A percentile compares a stretch with the other conserved stretches of the same genome.
These are phyloP conservation scores for Debaryomyces subglobosus DNA, from an alignment of 1,139 yeast species.

Conservation along the genomic window DNA sequence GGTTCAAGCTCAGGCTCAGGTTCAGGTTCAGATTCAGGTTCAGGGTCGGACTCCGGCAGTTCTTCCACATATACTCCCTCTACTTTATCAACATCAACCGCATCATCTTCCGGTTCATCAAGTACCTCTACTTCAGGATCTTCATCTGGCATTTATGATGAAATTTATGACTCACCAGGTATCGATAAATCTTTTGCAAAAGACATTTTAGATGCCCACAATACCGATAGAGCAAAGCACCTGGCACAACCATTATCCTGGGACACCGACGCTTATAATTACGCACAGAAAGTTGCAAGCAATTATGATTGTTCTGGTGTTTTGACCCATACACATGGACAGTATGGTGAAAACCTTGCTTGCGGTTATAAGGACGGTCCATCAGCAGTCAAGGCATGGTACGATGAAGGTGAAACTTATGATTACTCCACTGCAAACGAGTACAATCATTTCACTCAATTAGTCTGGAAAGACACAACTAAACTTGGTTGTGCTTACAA, in stretches of 20 bases:
- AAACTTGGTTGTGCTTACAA: slow-evolving; percentile 69
- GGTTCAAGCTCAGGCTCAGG: slow-evolving; percentile 14
- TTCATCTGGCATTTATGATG: slow-evolving; percentile 16
- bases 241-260: slow-evolving; percentile 62
- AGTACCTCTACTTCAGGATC: slow-evolving; percentile 11
- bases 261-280: slow-evolving; percentile 60
- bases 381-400: slow-evolving; percentile 82
- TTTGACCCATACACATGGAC: slow-evolving; percentile 74
- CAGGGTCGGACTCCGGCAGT: slow-evolving; percentile 8
- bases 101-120: slow-evolving; percentile 10
- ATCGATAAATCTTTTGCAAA: slow-evolving; percentile 37
- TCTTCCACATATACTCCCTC: slow-evolving; percentile 11
- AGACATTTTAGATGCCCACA: slow-evolving; percentile 61
- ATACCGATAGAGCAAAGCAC: slow-evolving; percentile 67
- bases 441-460: slow-evolving; percentile 79
- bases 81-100: slow-evolving; percentile 7
- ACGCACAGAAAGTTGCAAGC: slow-evolving; percentile 71
- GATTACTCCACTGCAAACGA: slow-evolving; percentile 42
- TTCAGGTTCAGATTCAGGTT: slow-evolving; percentile 4
- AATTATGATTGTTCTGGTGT: slow-evolving; percentile 68
- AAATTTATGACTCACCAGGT: slow-evolving; percentile 16
- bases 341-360: slow-evolving; percentile 88
- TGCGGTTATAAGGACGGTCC: slow-evolving; percentile 58
- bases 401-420: slow-evolving; percentile 65
- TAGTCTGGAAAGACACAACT: slow-evolving; percentile 74